Evolutionary conservation across 345 rosid species (phyloP), one percentile per base, ranked within the genome.

Genomic region (Abelmoschus esculentus): DNA sequence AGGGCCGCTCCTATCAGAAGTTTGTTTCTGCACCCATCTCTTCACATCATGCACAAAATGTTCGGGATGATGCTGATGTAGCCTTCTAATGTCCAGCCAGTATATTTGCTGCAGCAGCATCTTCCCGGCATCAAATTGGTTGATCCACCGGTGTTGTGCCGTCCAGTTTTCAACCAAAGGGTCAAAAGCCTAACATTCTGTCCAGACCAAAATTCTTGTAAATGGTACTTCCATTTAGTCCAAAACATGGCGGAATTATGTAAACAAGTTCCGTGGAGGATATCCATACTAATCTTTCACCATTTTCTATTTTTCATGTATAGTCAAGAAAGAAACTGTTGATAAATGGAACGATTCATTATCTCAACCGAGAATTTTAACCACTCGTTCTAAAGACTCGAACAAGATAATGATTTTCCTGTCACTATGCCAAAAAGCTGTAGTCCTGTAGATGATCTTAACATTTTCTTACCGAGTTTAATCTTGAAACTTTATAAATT

Each of bases 231-330:
- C 4, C 17, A 13, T 52, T 28, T 15, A 4, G 28, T 66, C 22
- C 71, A 66, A 52, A 66, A 36, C 7, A 54, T 54, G 47, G 60
- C 3, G 10, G 71, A 52, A 18, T 56, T 56, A 56, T 56, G 32
- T 19, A 22, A 29, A 56, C 22, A 56, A 56, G 31, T 22, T 56
- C 60, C 60, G 10, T 56, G 60, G 60, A n/a, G 22, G 60, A 26
- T 22, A 56, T 22, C 10, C 14, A 56, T 11, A 22, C 60, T 4
- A 56, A 15, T 22, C 6, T 22, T 56, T 10, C 31, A 56, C 14
- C 15, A 56, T 56, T 6, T 18, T 56, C 31, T 9, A 49, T 13
- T 56, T 26, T 56, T 26, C 32, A 19, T 56, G 60, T 17, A 19
- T 56, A 32, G 10, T 22, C 60, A 56, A 56, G 1, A 22, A 56